phyloP scores from a whole-genome alignment of 106 monocot species.

The Platanthera zijinensis region DNA sequence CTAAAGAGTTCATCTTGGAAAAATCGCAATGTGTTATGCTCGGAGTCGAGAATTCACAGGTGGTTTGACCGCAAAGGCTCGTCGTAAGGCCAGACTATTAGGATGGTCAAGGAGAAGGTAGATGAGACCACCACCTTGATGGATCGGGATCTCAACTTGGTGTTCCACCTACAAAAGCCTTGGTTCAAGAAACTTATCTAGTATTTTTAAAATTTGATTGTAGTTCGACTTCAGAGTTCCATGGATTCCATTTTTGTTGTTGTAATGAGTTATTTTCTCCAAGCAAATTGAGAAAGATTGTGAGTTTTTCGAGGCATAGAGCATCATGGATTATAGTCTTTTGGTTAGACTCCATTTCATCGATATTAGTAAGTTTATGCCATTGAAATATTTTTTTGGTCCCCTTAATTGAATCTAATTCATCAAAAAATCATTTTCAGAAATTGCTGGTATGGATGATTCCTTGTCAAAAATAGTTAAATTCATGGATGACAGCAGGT shows the following conservation, averaged over 20 bases:
- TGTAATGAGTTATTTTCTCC: neutral
- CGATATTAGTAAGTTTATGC: neutral
- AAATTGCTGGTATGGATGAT: neutral
- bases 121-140: conserved; percentile 40
- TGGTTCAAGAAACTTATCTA: conserved; percentile 22
- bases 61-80: conserved; percentile 44
- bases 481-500: too few species aligned
- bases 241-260: neutral
- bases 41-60: conserved; percentile 32
- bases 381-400: conserved; percentile 2
- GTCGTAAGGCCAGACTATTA: conserved; percentile 28
- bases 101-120: conserved; percentile 23
- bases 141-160: conserved; percentile 36
- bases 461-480: too few species aligned
- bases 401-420: conserved; percentile 1
- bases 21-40: conserved; percentile 25
- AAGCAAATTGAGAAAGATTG: conserved; percentile 36
- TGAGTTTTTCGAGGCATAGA: conserved; percentile 42
- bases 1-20: too few species aligned
- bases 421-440: neutral
- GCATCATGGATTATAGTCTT: conserved; percentile 48
- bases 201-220: neutral
- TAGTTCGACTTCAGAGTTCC: neutral
- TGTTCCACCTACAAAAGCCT: conserved; percentile 18
- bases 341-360: conserved; percentile 46